Evolutionary conservation across 345 rosid species (phyloP), one percentile per base, ranked within the genome.

Genomic region (Leavenworthia alabamica): DNA sequence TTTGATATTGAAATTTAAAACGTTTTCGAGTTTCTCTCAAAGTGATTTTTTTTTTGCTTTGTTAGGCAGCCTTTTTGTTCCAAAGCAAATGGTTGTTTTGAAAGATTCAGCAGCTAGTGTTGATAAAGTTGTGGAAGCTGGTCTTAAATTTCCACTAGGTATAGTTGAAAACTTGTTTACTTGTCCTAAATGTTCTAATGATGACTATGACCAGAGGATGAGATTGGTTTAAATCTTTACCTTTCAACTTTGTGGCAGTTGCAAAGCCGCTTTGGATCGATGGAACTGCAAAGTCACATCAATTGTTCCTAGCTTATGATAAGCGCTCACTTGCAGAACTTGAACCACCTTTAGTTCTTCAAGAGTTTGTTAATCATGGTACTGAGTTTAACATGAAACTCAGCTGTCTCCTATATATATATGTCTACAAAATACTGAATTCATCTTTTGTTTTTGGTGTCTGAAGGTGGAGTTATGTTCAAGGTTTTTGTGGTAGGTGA

Each of bases 331-430:
- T 89, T 42, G 73, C 85, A 36, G 78, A 83, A 75, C 95, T 92
- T 48, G 93, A 89, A 43, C 93, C 98, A 15, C 96, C 96, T 6
- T 46, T 89, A 74, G 83, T 92, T 28, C 80, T 92, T 19, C 98
- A 92, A 77, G 98, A 92, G 83, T 92, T 92, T 76, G 88, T 92
- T 15, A 89, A 89, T 77, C 98, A 92, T 72, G 96, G 98, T 91
- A 90, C 40, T 17, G 45, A 14, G 53, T n/a, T 73, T 26, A 49
- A 29, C 46, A 7, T 39, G 27, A 43, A 43, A 29, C 27, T 29
- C 41, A 36, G 2, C 8, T 49, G 7, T n/a, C 23, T 23, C 36
- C 3, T 16, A 15, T 24, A 22, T 22, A 22, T 4, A 5, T 50
- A 35, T 14, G 5, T 48, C 6, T 17, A 31, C 27, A 39, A 29